Base-by-base conservation (phyloP, 352 stramenopile species). In the Peronospora belbahrii region DNA sequence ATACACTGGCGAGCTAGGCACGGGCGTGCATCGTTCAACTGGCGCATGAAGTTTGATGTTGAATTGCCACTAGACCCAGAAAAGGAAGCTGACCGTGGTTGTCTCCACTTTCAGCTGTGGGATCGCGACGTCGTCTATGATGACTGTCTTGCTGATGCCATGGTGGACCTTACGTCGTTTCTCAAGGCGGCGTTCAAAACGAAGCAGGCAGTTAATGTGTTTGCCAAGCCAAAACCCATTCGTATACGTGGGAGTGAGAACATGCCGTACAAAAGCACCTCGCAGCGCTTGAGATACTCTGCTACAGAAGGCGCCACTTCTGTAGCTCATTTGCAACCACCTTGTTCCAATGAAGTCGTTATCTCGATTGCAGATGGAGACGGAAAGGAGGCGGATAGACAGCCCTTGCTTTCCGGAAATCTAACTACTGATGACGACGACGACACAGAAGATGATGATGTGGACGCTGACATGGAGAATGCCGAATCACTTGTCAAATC, bases 31-130 rank as follows among this genome's bases (percentile, higher is more conserved):
- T 90, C 71, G 4, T 97, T 90, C 53, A 97, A 97, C 59, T 97
- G 85, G 82, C 80, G 88, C 20, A 83, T 96, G 65, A 95, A 96
- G 54, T 96, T 95, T 56, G 65, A 88, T 36, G 62, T 97, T 4
- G 66, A 88, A 22, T 59, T 96, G 7, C 86, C 85, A 4, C 48
- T 85, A 10, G 72, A 91, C 23, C 61, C 65, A 7, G 70, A 86
- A 38, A 79, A 69, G 31, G 76, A 88, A 47, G 56, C 67, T 17
- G 76, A 88, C 46, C 77, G 78, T 18, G 79, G 79, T 6, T 66
- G 76, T 34, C 48, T 90, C 25, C 79, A 90, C 50, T 59, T 90
- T 27, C 79, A 90, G 42, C 61, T 88, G 55, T 90, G 79, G 79
- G 79, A 90, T 54, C 80, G 82, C 34, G 79, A 90, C 32, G 49